Conservation (phyloP, 306 rosid genomes). For the Rosa rugosa region DNA sequence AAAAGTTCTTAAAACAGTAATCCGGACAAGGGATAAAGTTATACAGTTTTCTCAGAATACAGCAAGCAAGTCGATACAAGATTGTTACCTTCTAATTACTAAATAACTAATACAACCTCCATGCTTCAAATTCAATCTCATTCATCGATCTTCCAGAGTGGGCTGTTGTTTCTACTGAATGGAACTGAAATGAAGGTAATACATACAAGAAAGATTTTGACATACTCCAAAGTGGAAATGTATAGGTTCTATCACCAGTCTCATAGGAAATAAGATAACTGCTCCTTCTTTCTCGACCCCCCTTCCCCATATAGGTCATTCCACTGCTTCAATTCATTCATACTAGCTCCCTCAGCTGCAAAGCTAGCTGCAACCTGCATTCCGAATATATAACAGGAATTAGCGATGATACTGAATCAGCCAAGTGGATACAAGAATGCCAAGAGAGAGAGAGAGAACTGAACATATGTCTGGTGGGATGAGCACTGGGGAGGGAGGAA, state of each 20-base stretch:
- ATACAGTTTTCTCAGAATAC: background rate
- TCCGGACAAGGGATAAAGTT: background rate
- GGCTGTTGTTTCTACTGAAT: background rate
- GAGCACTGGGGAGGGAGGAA: background rate
- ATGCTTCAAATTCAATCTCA: background rate
- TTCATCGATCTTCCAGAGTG: background rate
- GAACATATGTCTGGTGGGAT: background rate
- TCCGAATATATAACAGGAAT: slow-evolving; percentile 21
- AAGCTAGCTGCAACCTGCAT: slow-evolving; percentile 86
- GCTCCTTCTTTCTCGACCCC: slow-evolving; percentile 86
- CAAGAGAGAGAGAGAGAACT: background rate
- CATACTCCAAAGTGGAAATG: slow-evolving; percentile 8
- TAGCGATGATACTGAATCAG: background rate
- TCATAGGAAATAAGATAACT: slow-evolving; percentile 78
- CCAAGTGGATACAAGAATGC: background rate
- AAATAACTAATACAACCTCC: background rate
- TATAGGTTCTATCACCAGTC: background rate
- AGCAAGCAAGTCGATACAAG: background rate
- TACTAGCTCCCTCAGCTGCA: slow-evolving; percentile 80
- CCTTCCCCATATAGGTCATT: slow-evolving; percentile 88
- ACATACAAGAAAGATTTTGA: background rate
- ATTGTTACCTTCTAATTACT: background rate
- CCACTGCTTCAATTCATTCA: slow-evolving; percentile 93
- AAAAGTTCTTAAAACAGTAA: background rate
- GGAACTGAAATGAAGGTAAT: background rate